These are phyloP conservation scores for Galerina sulciceps DNA, from an alignment of 768 basidiomycete genomes.

Conservation along the genomic window DNA sequence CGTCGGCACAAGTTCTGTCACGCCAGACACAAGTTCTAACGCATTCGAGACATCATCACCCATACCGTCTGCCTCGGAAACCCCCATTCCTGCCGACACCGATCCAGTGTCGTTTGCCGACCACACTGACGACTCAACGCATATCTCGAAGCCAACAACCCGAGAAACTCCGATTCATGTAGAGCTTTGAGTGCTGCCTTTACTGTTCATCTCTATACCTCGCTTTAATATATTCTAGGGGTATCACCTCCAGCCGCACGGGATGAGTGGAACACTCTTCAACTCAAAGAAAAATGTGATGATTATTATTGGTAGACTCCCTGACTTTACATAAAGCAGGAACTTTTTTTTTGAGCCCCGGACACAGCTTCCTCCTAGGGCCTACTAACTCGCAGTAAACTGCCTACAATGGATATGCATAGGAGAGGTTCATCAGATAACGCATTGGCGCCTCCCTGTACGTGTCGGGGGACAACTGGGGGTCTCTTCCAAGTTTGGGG, in stretches of 20 bases:
- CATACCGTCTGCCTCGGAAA: neutral
- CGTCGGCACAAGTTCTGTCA: no score
- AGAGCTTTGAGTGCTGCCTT: constrained; percentile 15
- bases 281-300: no score
- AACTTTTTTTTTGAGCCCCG: neutral
- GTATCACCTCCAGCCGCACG: neutral
- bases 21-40: neutral
- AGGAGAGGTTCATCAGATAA: constrained; percentile 28
- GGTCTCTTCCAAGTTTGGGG: constrained; percentile 13
- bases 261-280: neutral
- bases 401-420: constrained; percentile 21
- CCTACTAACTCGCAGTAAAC: no score
- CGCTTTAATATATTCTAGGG: neutral
- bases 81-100: neutral
- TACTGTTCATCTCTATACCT: neutral
- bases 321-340: neutral
- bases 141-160: neutral
- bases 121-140: neutral
- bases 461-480: constrained; percentile 29
- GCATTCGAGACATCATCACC: neutral
- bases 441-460: constrained; percentile 33
- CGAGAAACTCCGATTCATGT: constrained; percentile 13
- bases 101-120: neutral
- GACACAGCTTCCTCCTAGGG: neutral
- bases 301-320: no score